Base-by-base conservation (phyloP, 2,329 filamentous ascomycete genomes). In the Gaeumannomyces sp. region DNA sequence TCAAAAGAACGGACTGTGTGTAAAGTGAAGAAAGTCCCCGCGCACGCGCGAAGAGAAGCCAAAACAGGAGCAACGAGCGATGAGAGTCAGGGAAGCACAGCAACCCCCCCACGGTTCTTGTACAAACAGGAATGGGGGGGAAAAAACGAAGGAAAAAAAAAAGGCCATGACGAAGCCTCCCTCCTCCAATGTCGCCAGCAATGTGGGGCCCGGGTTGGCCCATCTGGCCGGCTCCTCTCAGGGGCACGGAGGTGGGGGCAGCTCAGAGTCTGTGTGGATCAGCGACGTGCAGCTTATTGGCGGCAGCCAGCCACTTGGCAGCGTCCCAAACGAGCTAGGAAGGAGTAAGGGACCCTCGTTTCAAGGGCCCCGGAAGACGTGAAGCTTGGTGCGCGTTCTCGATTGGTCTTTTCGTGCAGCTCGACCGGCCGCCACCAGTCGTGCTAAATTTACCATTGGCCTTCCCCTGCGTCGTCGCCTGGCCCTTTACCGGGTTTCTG, bases 401-500 rank as follows among this genome's bases (percentile, higher is more conserved):
- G 45, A 53, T 53, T 53, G 45, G 45, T 53, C 45, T 53, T n/a
- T 19, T 53, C 2, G 6, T 25, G 45, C 45, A n/a, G 45, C 22
- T 22, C 45, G 22, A 7, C 7, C 8, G 45, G 45, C 45, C 45
- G 45, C 45, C 45, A 53, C 45, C 45, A 53, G 8, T 53, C 45
- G n/a, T 53, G 45, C 19, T 53, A 53, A 53, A 53, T 53, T 53
- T 53, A 53, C 45, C 45, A 53, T 53, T 53, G 45, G n/a, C 45
- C 19, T 53, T 53, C 45, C 45, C 45, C 45, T 53, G 45, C 45
- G 45, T 25, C 19, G 45, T 4, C 8, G 14, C 1, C 38, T 11
- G 38, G 38, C 45, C 6, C 25, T n/a, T 25, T 25, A 22, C 45
- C 45, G 45, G 19, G 45, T 19, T 25, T 7, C 22, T 11, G 19